A percentile compares a stretch with the other conserved stretches of the same genome.
Evolutionary conservation across 352 stramenopile genomes (phyloP).

Genomic region (Globisporangium irregulare): DNA sequence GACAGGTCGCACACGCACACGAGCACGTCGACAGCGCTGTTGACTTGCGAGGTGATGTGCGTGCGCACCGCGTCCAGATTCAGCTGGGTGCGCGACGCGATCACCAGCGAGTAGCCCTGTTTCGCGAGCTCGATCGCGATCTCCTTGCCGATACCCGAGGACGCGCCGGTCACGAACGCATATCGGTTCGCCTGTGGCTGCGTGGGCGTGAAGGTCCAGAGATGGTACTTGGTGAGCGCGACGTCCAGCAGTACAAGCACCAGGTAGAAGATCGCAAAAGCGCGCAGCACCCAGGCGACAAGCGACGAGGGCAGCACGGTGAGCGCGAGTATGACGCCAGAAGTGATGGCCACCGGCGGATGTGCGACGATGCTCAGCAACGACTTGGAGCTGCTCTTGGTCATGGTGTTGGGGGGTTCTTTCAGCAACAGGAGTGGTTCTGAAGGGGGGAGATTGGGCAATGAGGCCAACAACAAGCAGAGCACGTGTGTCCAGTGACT

Average conservation of each 20-base stretch:
- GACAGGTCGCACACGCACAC: slow-evolving; percentile 60
- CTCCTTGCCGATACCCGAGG: slow-evolving; percentile 66
- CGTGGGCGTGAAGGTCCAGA: slow-evolving; percentile 53
- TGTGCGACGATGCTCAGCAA: slow-evolving; percentile 29
- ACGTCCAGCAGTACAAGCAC: slow-evolving; percentile 46
- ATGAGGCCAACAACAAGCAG: neutral
- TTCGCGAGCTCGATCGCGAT: slow-evolving; percentile 78
- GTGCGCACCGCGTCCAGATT: slow-evolving; percentile 66
- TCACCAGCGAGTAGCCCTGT: slow-evolving; percentile 75
- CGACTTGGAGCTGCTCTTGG: slow-evolving; percentile 9
- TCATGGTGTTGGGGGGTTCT: neutral
- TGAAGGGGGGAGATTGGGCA: neutral
- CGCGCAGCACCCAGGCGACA: slow-evolving; percentile 1
- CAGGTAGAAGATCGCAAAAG: slow-evolving; percentile 45
- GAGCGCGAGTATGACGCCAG: slow-evolving; percentile 17
- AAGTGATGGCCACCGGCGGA: slow-evolving; percentile 15
- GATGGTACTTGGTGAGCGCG: slow-evolving; percentile 46
- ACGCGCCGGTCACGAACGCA: slow-evolving; percentile 73
- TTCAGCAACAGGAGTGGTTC: neutral
- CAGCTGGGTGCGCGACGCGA: slow-evolving; percentile 53
- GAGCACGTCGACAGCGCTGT: slow-evolving; percentile 50
- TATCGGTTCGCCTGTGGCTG: slow-evolving; percentile 52
- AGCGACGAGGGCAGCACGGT: slow-evolving; percentile 21
- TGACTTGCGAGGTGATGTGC: slow-evolving; percentile 64
- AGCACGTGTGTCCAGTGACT: too few relatives aligned